Evolutionary conservation across 805 yeast genomes (phyloP), one percentile per base, ranked within the genome.

Genomic region (Candida hungchunana): DNA sequence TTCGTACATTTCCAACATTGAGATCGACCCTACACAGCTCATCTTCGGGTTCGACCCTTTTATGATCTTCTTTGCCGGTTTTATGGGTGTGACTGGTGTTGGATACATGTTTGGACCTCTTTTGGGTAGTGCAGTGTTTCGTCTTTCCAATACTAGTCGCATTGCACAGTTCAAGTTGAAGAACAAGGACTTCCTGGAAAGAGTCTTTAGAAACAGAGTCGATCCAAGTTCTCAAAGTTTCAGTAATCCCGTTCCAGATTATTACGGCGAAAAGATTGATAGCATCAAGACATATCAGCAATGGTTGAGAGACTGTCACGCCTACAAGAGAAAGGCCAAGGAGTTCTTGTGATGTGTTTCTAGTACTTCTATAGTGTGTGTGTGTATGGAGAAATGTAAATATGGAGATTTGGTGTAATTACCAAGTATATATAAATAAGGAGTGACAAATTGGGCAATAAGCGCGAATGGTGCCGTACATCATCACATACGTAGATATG

Each of bases 231-330:
- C 83, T 38, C 96, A 89, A 64, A 77, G 88, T 53, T 82, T 88
- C 63, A 73, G 84, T 37, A 93, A 90, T 62, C 97, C 97, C 11
- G 95, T 93, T 31, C 96, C 97, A n/a, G 98, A 93, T 62, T 93
- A 88, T 64, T 93, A 93, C 58, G 98, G 98, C 26, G 98, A 93
- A 64, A 85, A 85, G 62, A 89, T 93, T 43, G 86, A 87, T 35
- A 82, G 94, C 35, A 63, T 90, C 55, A 75, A 76, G 49, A 89
- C 78, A 47, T 93, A 93, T 64, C 83, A 88, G 64, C 93, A 85
- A 60, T 93, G 98, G 98, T 70, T 93, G 53, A 77, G 97, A 54
- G 97, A 93, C 60, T 85, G 96, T 55, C 82, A 86, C 53, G 88
- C 95, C 24, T 93, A 82, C 67, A 77, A 80, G 58, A 77, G 89